Conservation (phyloP, 1,284 basidiomycete species). For the Cutaneotrichosporon cutaneum region DNA sequence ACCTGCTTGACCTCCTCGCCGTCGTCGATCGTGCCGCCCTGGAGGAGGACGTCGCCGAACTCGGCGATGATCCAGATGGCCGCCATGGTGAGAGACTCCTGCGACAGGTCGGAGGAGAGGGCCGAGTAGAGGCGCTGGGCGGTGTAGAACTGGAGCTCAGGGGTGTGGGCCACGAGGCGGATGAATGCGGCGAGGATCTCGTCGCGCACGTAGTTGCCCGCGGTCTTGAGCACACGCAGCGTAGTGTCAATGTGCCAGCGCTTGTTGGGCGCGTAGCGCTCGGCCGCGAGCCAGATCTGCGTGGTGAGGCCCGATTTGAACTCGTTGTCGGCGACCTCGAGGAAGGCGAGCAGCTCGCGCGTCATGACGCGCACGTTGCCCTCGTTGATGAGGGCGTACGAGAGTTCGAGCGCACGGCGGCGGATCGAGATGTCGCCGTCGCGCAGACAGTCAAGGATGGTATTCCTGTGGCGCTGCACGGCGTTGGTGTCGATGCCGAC, state of each 20-base stretch:
- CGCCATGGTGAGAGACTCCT: slow-evolving; percentile 89
- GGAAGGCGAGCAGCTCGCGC: slow-evolving; percentile 88
- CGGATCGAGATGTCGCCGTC: slow-evolving; percentile 99
- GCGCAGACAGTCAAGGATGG: slow-evolving; percentile 94
- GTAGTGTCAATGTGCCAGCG: slow-evolving; percentile 99
- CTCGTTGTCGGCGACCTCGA: slow-evolving; percentile 98
- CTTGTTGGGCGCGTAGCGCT: slow-evolving; percentile 95
- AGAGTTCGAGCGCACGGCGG: slow-evolving; percentile 91
- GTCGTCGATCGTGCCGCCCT: slow-evolving; percentile 85
- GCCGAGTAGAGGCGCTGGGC: slow-evolving; percentile 88
- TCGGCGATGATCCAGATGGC: slow-evolving; percentile 97
- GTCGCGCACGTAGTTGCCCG: slow-evolving; percentile 98
- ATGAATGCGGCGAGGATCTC: slow-evolving; percentile 95
- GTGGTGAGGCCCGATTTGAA: slow-evolving; percentile 98
- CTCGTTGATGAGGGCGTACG: slow-evolving; percentile 97
- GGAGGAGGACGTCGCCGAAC: slow-evolving; percentile 86
- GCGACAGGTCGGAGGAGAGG: slow-evolving; percentile 87
- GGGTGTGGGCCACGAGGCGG: slow-evolving; percentile 92
- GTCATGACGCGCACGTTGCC: slow-evolving; percentile 89
- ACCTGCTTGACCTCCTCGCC: slow-evolving; percentile 69
- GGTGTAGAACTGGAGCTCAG: slow-evolving; percentile 94
- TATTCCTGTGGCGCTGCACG: slow-evolving; percentile 96
- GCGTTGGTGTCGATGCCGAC: slow-evolving; percentile 98
- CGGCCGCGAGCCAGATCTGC: slow-evolving; percentile 93
- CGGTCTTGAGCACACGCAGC: slow-evolving; percentile 88